Base-by-base conservation (phyloP, 1,284 basidiomycete genomes). In the Naganishia liquefaciens region DNA sequence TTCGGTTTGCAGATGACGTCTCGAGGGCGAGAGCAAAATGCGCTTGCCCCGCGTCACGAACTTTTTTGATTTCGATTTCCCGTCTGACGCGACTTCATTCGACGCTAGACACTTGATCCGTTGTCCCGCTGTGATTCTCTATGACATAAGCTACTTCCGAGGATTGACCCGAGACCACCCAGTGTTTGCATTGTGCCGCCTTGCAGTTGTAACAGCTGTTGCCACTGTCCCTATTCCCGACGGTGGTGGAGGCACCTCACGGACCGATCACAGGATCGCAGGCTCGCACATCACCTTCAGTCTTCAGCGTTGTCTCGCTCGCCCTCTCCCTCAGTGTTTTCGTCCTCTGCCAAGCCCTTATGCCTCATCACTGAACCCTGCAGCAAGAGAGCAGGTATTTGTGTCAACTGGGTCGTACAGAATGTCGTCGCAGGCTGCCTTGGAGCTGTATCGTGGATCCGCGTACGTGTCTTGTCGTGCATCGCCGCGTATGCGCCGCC, bases 371-470 rank as follows among this genome's bases (percentile, higher is more conserved):
- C 19, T 53, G 30, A 53, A 33, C 19, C 33, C 11, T 37, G 33
- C 33, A 37, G 33, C 33, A 23, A 53, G 30, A 19, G n/a, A 53
- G 46, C 28, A 37, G 19, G 30, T 27, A 37, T 11, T 33, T 37
- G 11, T 19, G 13, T 19, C 30, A 28, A 21, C 9, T 28, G 15
- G 21, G 44, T 2, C 54, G 33, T 19, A 33, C 15, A 53, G 51
- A 33, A 62, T 62, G 60, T 62, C 60, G 25, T 62, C 60, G 21
- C 49, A 51, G 49, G 49, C 60, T 50, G 51, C 49, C 21, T 30
- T 52, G 23, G 60, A 62, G 60, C 49, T 62, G 21, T 62, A 62
- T 39, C 60, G 60, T 43, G 60, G 60, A 44, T 62, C 60, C 44
- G 60, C 60, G 60, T 62, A 27, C 42, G 60, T 62, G 23, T 33